Percentiles rank a stretch among this genome's conserved stretches.
phyloP scores from a whole-genome alignment of 768 basidiomycete species.

The Hortiboletus campestris region DNA sequence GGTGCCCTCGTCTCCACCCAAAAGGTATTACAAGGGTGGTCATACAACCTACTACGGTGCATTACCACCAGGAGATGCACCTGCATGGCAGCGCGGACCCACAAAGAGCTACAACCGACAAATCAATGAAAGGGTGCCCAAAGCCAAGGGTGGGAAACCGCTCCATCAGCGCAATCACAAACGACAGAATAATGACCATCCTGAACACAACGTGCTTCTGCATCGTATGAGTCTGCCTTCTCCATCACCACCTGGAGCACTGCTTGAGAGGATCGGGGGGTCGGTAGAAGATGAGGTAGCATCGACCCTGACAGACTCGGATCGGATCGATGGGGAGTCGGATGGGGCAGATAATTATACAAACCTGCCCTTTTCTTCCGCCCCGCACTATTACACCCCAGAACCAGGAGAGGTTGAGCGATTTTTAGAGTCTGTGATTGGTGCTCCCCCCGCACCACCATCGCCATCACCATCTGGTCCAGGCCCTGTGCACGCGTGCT shows the following conservation, averaged over 20 bases:
- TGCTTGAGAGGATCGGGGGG: conserved; percentile 24
- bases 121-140: neutral
- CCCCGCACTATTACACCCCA: conserved; percentile 16
- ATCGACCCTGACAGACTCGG: neutral
- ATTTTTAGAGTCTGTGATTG: conserved; percentile 27
- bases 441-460: neutral
- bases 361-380: neutral
- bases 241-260: conserved; percentile 5
- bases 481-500: conserved; percentile 2
- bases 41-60: neutral
- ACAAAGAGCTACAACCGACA: neutral
- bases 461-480: neutral
- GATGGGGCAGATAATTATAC: neutral
- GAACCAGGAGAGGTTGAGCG: conserved; percentile 26
- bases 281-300: neutral
- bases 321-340: conserved; percentile 9
- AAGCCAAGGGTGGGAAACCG: conserved; percentile 9
- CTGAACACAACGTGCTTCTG: conserved; percentile 6
- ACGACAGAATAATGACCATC: neutral
- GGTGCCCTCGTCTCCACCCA: neutral
- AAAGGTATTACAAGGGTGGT: conserved; percentile 1
- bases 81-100: neutral
- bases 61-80: neutral
- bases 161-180: neutral
- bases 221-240: conserved; percentile 16